Conservation (phyloP, 345 rosid genomes). For the Euphorbia tirucalli region DNA sequence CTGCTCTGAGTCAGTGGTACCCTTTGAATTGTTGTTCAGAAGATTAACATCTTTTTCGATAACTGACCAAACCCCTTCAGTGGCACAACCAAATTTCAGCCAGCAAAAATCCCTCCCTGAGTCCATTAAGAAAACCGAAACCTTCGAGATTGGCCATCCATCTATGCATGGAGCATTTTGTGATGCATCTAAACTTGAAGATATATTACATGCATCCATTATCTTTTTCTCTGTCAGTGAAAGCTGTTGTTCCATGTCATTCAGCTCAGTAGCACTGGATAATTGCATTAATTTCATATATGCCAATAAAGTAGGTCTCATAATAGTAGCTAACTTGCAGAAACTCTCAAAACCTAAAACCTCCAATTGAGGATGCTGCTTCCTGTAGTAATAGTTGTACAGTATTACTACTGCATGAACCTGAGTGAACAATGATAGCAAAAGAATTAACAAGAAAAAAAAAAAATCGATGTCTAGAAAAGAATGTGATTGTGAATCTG, state of each 20-base stretch:
- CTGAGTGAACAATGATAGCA: slow-evolving; percentile 34
- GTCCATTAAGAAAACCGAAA: slow-evolving; percentile 62
- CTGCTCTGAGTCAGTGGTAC: slow-evolving; percentile 16
- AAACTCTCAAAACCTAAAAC: slow-evolving; percentile 53
- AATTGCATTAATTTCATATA: slow-evolving; percentile 47
- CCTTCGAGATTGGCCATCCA: slow-evolving; percentile 56
- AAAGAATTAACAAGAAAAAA: not conserved
- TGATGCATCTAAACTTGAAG: slow-evolving; percentile 46
- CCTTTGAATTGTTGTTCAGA: slow-evolving; percentile 23
- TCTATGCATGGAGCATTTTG: slow-evolving; percentile 37
- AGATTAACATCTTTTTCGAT: slow-evolving; percentile 54
- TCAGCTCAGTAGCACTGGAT: slow-evolving; percentile 29
- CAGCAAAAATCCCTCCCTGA: slow-evolving; percentile 46
- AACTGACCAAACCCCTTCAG: slow-evolving; percentile 72
- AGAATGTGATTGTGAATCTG: too few species aligned
- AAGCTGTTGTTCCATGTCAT: slow-evolving; percentile 43
- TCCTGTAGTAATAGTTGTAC: slow-evolving; percentile 72
- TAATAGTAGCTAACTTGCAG: slow-evolving; percentile 53
- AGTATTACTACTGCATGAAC: slow-evolving; percentile 68
- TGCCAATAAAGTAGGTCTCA: slow-evolving; percentile 48
- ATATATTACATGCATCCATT: slow-evolving; percentile 68
- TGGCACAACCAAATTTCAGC: slow-evolving; percentile 44
- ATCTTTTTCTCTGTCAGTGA: slow-evolving; percentile 51
- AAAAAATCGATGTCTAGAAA: not conserved
- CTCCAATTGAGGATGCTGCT: slow-evolving; percentile 46